Evolutionary conservation across 2,329 filamentous ascomycete genomes (phyloP), one percentile per base, ranked within the genome.

Genomic region (Didymella exigua): DNA sequence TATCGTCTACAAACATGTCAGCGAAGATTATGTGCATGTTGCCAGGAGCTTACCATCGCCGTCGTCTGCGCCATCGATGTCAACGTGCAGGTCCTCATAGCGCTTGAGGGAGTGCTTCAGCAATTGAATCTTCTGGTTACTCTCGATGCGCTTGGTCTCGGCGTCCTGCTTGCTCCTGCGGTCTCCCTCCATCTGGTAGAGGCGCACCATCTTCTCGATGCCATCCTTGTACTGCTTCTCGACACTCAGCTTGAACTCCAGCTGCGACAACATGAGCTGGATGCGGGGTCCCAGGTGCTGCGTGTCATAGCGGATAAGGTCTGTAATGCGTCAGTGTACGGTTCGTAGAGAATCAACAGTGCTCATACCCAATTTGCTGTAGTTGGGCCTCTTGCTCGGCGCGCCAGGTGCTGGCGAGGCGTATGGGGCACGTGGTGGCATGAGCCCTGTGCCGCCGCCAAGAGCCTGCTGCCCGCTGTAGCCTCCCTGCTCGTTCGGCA

Each of bases 151-250:
- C 70, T 91, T 87, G 44, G 89, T 90, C 67, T 96, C 92, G 36
- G 95, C 95, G 76, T 99, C 95, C 54, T 90, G 87, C 74, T 89
- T 91, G 79, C 93, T 98, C 81, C 96, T 97, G 66, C 93, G 88
- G 73, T 99, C 95, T 26, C 95, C 93, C 75, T 98, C 95, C 84
- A 98, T 95, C 73, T 95, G 88, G 73, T 99, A 99, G 30, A 99
- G 82, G 74, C 95, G 91, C 41, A 97, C 91, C 95, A 99, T 98
- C 81, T 99, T 99, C 77, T 99, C 95, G 66, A 99, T 95, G 59
- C 95, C 95, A 71, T 96, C 96, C 63, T 98, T 92, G 77, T 99
- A 99, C 78, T 99, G 95, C 74, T 97, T 96, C 76, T 99, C 95
- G 24, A 99, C 95, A 64, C 95, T 96, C 58, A 99, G 84, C 80